These are phyloP conservation scores for Fraxinus americana DNA, from an alignment of 257 asterid genomes.

Conservation along the genomic window DNA sequence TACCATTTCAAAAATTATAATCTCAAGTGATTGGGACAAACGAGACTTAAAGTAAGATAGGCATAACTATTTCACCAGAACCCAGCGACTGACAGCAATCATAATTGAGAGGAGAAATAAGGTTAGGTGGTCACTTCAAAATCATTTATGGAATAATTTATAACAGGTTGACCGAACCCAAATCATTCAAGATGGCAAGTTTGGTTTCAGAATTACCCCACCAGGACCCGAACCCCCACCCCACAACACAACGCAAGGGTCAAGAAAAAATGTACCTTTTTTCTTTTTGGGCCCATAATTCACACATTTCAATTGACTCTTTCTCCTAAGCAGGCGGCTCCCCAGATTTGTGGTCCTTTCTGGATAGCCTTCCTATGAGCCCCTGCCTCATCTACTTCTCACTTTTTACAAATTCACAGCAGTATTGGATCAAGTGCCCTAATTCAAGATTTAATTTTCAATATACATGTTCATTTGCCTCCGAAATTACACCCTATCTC, in stretches of 20 bases:
- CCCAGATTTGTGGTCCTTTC: background rate
- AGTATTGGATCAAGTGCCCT: no score
- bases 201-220: background rate
- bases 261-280: no score
- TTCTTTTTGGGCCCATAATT: no score
- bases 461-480: no score
- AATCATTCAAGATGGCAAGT: background rate
- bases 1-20: no score
- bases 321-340: conserved; percentile 13
- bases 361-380: background rate
- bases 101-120: background rate
- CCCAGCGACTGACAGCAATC: background rate
- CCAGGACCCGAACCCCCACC: no score
- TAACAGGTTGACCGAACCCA: background rate
- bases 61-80: no score
- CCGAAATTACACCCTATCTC: no score
- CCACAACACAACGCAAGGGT: no score
- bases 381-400: background rate
- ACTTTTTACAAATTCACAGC: background rate
- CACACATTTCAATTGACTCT: conserved; percentile 1
- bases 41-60: no score
- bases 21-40: no score
- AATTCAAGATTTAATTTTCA: no score
- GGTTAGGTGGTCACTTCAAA: background rate
- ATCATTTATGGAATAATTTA: conserved; percentile 8